Percentiles rank a stretch among this genome's conserved stretches.
Evolutionary conservation across 2,329 filamentous ascomycete genomes (phyloP).

Genomic region (Cladophialophora bantiana): DNA sequence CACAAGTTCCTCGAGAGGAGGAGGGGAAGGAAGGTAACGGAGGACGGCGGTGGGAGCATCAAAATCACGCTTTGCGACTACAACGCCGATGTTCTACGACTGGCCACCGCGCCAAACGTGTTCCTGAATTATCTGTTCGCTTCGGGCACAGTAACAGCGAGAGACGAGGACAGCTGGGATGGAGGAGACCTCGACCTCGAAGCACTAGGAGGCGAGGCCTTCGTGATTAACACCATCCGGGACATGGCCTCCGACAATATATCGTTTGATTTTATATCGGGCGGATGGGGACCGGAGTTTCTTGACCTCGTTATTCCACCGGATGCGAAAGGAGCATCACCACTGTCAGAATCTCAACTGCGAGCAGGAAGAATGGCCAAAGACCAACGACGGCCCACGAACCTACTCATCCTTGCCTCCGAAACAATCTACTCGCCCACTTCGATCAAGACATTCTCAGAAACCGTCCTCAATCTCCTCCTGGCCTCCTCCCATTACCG

Average conservation of each 20-base stretch:
- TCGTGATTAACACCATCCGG: constrained; percentile 53
- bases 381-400: constrained; percentile 1
- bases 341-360: background rate
- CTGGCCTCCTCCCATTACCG: constrained; percentile 42
- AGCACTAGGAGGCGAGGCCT: constrained; percentile 52
- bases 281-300: constrained; percentile 62
- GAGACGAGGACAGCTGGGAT: constrained; percentile 42
- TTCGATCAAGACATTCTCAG: constrained; percentile 62
- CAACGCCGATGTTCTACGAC: constrained; percentile 65
- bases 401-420: constrained; percentile 61
- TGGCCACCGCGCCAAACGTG: constrained; percentile 68
- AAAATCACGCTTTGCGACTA: constrained; percentile 68
- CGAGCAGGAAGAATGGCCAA: constrained; percentile 18
- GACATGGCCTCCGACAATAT: constrained; percentile 54
- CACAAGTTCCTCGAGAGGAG: constrained; percentile 54
- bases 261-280: constrained; percentile 64
- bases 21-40: constrained; percentile 39
- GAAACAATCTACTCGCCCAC: constrained; percentile 70
- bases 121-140: constrained; percentile 57
- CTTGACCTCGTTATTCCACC: constrained; percentile 50
- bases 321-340: background rate
- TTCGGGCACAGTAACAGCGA: background rate
- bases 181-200: constrained; percentile 49
- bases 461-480: constrained; percentile 60
- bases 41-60: constrained; percentile 42